phyloP scores from a whole-genome alignment of 2,329 filamentous ascomycete genomes.

The Emericellopsis atlantica region DNA sequence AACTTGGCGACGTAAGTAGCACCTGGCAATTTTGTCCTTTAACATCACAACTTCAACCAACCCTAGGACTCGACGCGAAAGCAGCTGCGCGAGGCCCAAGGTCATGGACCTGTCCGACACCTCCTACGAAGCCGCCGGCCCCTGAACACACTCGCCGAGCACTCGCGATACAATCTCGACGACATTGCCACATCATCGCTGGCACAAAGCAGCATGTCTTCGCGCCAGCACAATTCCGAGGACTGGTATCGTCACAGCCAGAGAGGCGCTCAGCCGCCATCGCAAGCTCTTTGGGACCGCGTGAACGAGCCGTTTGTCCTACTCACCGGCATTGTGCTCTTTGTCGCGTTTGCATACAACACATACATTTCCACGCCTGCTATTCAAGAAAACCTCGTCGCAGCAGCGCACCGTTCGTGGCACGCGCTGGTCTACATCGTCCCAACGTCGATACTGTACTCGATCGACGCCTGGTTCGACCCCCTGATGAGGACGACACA shows the following conservation, averaged over 20 bases:
- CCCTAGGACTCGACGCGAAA: no score
- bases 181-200: no score
- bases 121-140: no score
- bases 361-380: constrained; percentile 19
- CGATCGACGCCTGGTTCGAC: constrained; percentile 41
- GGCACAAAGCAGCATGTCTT: neutral
- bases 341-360: constrained; percentile 17
- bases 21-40: no score
- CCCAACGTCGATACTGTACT: constrained; percentile 44
- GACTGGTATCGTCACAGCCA: neutral
- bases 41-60: no score
- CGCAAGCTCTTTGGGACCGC: neutral
- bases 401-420: constrained; percentile 39
- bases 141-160: no score
- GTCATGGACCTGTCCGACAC: no score
- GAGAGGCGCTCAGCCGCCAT: no score
- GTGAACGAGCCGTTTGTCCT: neutral
- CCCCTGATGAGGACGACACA: constrained; percentile 10
- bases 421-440: constrained; percentile 43
- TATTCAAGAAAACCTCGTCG: constrained; percentile 12
- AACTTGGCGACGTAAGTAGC: no score
- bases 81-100: no score
- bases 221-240: neutral
- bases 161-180: no score
- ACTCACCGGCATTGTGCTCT: constrained; percentile 1